phyloP scores from a whole-genome alignment of 2,329 filamentous ascomycete genomes.

The Aspergillus transmontanensis region DNA sequence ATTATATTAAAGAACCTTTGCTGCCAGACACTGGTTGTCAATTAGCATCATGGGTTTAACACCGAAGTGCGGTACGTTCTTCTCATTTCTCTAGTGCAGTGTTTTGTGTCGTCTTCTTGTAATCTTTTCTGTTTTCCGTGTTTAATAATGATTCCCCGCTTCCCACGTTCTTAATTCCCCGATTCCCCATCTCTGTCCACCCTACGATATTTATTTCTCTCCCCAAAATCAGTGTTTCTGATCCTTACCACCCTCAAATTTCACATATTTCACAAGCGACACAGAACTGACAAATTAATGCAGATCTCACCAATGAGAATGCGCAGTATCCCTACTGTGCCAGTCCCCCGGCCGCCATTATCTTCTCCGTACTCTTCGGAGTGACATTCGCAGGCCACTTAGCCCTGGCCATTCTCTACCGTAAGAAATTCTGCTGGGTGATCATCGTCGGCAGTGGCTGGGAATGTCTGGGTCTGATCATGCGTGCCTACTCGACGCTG shows the following conservation, averaged over 20 bases:
- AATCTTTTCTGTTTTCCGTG: not conserved
- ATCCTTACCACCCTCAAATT: not conserved
- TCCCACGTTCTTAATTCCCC: not conserved
- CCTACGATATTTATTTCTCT: not conserved
- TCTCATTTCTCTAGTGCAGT: not conserved
- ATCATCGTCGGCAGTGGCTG: conserved; percentile 48
- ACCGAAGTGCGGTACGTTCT: not conserved
- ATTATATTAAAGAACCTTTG: not conserved
- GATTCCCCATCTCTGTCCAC: not conserved
- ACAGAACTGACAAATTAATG: not conserved
- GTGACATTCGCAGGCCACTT: conserved; percentile 28
- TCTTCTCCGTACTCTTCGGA: conserved; percentile 41
- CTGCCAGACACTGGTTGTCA: not conserved
- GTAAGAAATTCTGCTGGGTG: conserved; percentile 45
- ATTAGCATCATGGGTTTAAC: not conserved
- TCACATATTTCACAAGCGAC: too few relatives aligned
- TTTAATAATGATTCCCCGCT: not conserved
- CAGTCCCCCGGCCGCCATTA: conserved; percentile 38
- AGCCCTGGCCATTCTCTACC: conserved; percentile 38
- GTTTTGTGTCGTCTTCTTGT: not conserved
- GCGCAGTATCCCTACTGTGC: conserved; percentile 35
- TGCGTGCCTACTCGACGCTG: conserved; percentile 27
- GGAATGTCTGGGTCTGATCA: conserved; percentile 46
- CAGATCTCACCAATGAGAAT: conserved; percentile 2
- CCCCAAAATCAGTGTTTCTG: not conserved